Conservation (phyloP, 805 yeast genomes). For the Saccharomycopsis selenospora region DNA sequence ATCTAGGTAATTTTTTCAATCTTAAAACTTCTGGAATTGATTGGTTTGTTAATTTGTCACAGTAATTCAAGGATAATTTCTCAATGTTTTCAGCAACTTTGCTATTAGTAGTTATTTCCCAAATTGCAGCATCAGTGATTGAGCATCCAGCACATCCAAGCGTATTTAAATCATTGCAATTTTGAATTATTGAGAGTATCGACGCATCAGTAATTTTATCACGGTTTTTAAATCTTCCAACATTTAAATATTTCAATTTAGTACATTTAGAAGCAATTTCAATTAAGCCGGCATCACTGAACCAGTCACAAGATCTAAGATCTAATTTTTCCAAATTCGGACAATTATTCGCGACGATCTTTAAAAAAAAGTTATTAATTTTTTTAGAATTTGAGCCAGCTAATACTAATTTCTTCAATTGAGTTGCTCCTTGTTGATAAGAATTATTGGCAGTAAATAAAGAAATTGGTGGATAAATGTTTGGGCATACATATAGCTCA, state of each 20-base stretch:
- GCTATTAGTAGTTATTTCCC: constrained; percentile 64
- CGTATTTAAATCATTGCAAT: constrained; percentile 51
- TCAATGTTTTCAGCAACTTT: constrained; percentile 33
- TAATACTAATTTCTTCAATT: constrained; percentile 41
- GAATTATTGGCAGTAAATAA: constrained; percentile 29
- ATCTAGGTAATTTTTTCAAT: constrained; percentile 43
- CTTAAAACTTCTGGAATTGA: constrained; percentile 45
- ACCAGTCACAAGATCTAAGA: constrained; percentile 73
- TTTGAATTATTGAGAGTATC: constrained; percentile 46
- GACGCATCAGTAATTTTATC: constrained; percentile 65
- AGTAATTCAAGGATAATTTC: constrained; percentile 70
- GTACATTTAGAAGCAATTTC: constrained; percentile 57
- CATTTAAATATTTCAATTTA: constrained; percentile 52
- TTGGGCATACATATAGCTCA: constrained; percentile 79
- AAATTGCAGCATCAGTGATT: constrained; percentile 66
- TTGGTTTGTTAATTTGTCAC: constrained; percentile 48
- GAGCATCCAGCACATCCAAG: constrained; percentile 87
- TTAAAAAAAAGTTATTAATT: constrained; percentile 54
- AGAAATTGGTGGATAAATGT: constrained; percentile 37
- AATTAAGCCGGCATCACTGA: constrained; percentile 70
- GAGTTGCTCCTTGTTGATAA: constrained; percentile 7
- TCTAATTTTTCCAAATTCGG: constrained; percentile 61
- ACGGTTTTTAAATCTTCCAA: constrained; percentile 72
- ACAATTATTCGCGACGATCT: constrained; percentile 44
- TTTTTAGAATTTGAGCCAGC: constrained; percentile 60